Evolutionary conservation across 257 asterid species (phyloP).

Genomic region (Solanum pennellii): DNA sequence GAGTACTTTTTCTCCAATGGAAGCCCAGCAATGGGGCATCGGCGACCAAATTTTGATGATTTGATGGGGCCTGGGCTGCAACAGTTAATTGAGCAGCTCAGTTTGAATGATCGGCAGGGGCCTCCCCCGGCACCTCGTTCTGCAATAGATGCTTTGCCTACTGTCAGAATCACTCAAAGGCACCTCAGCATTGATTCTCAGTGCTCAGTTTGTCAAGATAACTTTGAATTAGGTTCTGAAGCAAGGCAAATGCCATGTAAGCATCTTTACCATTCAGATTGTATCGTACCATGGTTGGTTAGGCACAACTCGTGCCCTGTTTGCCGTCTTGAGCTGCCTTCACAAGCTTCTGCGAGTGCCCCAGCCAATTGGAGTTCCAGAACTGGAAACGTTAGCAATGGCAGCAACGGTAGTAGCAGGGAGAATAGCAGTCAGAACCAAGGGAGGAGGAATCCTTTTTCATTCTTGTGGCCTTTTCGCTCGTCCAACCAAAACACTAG

Average conservation of each 20-base stretch:
- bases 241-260: slow-evolving; percentile 48
- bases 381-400: slow-evolving; percentile 13
- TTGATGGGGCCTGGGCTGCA: slow-evolving; percentile 33
- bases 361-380: slow-evolving; percentile 22
- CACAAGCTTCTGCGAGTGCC: slow-evolving; percentile 17
- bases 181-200: slow-evolving; percentile 27
- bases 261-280: slow-evolving; percentile 46
- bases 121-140: slow-evolving; percentile 43
- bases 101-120: slow-evolving; percentile 24
- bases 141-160: slow-evolving; percentile 40
- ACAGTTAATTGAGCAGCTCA: slow-evolving; percentile 26
- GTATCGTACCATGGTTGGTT: slow-evolving; percentile 49
- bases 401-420: slow-evolving; percentile 25
- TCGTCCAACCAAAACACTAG: slow-evolving; percentile 35
- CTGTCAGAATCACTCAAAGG: slow-evolving; percentile 21
- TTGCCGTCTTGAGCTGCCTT: slow-evolving; percentile 41
- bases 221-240: slow-evolving; percentile 30
- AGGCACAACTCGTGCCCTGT: slow-evolving; percentile 57
- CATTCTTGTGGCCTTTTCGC: slow-evolving; percentile 63
- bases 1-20: slow-evolving; percentile 20
- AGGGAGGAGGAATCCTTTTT: slow-evolving; percentile 74
- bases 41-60: slow-evolving; percentile 19
- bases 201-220: slow-evolving; percentile 53
- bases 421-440: slow-evolving; percentile 33
- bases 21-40: slow-evolving; percentile 19